A percentile compares a stretch with the other conserved stretches of the same genome.
These are phyloP conservation scores for Macadamia integrifolia DNA, from an alignment of 164 flowering plant genomes.

Conservation along the genomic window DNA sequence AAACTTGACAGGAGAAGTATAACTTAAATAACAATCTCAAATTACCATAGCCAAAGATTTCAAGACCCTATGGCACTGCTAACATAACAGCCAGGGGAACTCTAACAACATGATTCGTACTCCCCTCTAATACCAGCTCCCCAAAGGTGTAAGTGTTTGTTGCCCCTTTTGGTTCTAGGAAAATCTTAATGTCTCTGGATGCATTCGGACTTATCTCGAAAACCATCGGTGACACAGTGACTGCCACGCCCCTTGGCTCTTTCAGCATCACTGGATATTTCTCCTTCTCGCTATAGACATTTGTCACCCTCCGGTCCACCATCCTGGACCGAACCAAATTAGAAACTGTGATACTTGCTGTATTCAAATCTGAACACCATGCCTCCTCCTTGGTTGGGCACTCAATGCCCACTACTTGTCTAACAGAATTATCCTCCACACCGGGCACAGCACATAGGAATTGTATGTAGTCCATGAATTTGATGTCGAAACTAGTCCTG, in stretches of 20 bases:
- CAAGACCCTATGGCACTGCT: slow-evolving; percentile 23
- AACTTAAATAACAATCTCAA: too few relatives aligned
- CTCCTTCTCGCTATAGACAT: slow-evolving; percentile 34
- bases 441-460: slow-evolving; percentile 60
- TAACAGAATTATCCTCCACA: slow-evolving; percentile 40
- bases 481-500: slow-evolving; percentile 37
- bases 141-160: slow-evolving; percentile 44
- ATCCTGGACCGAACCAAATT: slow-evolving; percentile 45
- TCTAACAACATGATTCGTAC: slow-evolving; percentile 33
- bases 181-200: slow-evolving; percentile 24
- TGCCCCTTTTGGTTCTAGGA: slow-evolving; percentile 31
- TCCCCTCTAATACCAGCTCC: slow-evolving; percentile 40
- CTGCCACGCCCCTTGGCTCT: slow-evolving; percentile 43
- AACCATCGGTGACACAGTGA: slow-evolving; percentile 25
- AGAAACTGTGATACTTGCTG: slow-evolving; percentile 41
- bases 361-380: slow-evolving; percentile 58
- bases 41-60: not conserved
- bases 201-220: slow-evolving; percentile 27
- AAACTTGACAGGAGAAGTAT: too few relatives aligned
- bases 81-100: slow-evolving; percentile 44
- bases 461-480: slow-evolving; percentile 35
- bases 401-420: slow-evolving; percentile 39
- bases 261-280: slow-evolving; percentile 29
- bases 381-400: slow-evolving; percentile 24
- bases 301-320: slow-evolving; percentile 35